Evolutionary conservation across 2,329 filamentous ascomycete species (phyloP).

Genomic region (Claviceps sp.): DNA sequence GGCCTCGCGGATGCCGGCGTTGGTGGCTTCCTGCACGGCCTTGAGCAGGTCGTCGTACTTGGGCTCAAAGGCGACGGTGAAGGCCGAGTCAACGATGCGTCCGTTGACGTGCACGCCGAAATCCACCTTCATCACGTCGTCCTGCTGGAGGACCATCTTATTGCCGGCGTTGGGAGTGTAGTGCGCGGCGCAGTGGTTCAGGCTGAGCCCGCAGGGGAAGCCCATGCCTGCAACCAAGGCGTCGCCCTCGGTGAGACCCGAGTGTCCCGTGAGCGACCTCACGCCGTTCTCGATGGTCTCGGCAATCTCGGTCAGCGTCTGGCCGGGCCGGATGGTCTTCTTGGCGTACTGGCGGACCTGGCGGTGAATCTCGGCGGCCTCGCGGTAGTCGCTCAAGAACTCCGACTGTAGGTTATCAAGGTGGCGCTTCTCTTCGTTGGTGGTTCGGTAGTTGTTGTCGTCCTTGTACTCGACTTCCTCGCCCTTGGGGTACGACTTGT

Average conservation of each 20-base stretch:
- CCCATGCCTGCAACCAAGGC: constrained; percentile 69
- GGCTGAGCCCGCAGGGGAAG: constrained; percentile 71
- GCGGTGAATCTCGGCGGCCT: constrained; percentile 78
- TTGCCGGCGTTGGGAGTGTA: constrained; percentile 81
- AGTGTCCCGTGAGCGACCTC: constrained; percentile 61
- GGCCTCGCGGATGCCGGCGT: constrained; percentile 72
- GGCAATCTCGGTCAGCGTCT: constrained; percentile 68
- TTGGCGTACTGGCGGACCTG: constrained; percentile 77
- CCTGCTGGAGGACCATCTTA: constrained; percentile 55
- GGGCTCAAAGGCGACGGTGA: constrained; percentile 64
- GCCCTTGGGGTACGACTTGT: constrained; percentile 58
- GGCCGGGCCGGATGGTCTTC: constrained; percentile 67
- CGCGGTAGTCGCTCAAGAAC: constrained; percentile 67
- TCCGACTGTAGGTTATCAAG: constrained; percentile 71
- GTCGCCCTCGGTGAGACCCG: constrained; percentile 65
- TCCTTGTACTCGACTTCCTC: constrained; percentile 66
- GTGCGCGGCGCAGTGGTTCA: constrained; percentile 78
- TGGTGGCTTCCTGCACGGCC: constrained; percentile 63
- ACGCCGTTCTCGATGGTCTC: constrained; percentile 80
- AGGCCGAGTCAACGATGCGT: constrained; percentile 68
- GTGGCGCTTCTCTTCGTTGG: constrained; percentile 70
- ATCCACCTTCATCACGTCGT: constrained; percentile 73
- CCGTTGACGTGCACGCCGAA: constrained; percentile 73
- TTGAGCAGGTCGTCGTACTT: constrained; percentile 62
- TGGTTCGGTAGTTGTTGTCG: constrained; percentile 67